phyloP scores from a whole-genome alignment of 768 basidiomycete species.

The Xanthoconium purpureum region DNA sequence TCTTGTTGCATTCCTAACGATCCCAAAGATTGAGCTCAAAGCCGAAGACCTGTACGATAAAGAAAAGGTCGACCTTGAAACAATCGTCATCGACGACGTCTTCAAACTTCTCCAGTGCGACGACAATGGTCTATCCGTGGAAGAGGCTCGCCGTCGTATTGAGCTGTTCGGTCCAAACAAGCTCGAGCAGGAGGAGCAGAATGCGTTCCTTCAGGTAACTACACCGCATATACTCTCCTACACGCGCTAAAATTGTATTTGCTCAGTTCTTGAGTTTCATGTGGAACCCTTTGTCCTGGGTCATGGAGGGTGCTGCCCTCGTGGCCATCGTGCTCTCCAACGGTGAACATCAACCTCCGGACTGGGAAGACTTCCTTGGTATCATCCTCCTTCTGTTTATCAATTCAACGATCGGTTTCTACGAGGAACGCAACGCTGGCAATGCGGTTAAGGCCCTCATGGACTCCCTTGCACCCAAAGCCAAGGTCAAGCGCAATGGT shows the following conservation, averaged over 20 bases:
- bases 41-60: slow-evolving; percentile 96
- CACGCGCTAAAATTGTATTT: neutral
- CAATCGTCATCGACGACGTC: slow-evolving; percentile 93
- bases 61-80: slow-evolving; percentile 99
- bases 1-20: neutral
- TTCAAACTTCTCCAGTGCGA: slow-evolving; percentile 93
- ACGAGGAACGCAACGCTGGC: slow-evolving; percentile 95
- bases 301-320: slow-evolving; percentile 96
- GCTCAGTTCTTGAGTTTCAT: slow-evolving; percentile 88
- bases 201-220: slow-evolving; percentile 78
- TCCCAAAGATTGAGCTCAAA: slow-evolving; percentile 70
- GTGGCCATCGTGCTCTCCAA: slow-evolving; percentile 96
- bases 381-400: slow-evolving; percentile 87
- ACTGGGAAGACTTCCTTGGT: slow-evolving; percentile 98
- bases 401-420: slow-evolving; percentile 98
- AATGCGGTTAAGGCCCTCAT: slow-evolving; percentile 99
- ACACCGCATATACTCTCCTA: slow-evolving; percentile 6
- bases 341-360: slow-evolving; percentile 80
- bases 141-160: slow-evolving; percentile 80
- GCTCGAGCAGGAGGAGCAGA: slow-evolving; percentile 87
- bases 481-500: slow-evolving; percentile 85
- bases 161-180: slow-evolving; percentile 97
- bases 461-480: slow-evolving; percentile 99
- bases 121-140: slow-evolving; percentile 69
- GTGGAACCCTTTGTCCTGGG: slow-evolving; percentile 99